Base-by-base conservation (phyloP, 345 rosid species). In the Cardiospermum halicacabum region DNA sequence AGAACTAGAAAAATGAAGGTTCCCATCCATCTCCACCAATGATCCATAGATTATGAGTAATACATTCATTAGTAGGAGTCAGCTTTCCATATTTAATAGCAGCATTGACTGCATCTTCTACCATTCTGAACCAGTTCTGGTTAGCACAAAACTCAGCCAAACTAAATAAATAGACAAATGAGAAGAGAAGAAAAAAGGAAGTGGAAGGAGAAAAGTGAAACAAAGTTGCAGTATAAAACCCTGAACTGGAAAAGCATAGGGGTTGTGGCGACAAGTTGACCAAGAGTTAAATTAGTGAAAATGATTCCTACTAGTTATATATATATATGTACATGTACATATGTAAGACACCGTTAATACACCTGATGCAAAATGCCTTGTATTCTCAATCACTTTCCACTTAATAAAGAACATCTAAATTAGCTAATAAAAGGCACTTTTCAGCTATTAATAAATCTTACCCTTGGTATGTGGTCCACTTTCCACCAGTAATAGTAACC, bases 381-480 rank as follows among this genome's bases (percentile, higher is more conserved):
- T 4, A 30, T 2, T 56, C 18, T 22, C 42, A 16, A 19, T 11
- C 49, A 43, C 58, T 49, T 15, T n/a, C 56, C 50, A 65, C 26
- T 13, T 13, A 26, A 13, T 49, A 37, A 24, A 56, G 10, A 26
- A 7, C 9, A 9, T 37, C 40, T 10, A 32, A 34, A 37, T 56
- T 25, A 56, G 37, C 27, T 37, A 0, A 34, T 5, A 48, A 50
- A 37, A 11, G 21, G 7, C 66, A 25, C 32, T 25, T 58, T 12
- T 27, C 25, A 49, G 34, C 66, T 58, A 59, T 27, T 11, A 53
- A n/a, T 25, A 72, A 60, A 68, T 27, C 49, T 69, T 81, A 94
- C 99, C 99, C 81, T 69, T 97, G 67, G 69, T 91, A 94, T 15
- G 99, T 94, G 21, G 99, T 94, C 99, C 97, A 94, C 70, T 94